A percentile compares a stretch with the other conserved stretches of the same genome.
These are phyloP conservation scores for Peribolospora baueri DNA, from an alignment of 768 basidiomycete genomes.

Conservation along the genomic window DNA sequence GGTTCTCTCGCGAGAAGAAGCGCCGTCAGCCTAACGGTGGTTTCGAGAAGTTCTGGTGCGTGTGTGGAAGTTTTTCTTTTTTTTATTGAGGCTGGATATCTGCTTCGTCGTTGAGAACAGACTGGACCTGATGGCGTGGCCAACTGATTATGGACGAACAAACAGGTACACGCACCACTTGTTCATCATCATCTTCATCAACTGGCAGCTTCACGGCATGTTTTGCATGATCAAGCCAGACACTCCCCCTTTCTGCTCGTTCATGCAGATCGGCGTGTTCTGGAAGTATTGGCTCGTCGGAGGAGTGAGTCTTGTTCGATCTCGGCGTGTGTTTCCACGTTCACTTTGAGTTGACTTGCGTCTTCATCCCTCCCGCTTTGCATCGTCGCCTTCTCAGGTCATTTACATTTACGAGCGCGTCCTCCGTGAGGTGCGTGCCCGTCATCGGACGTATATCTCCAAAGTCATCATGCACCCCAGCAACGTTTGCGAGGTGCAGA, in stretches of 20 bases:
- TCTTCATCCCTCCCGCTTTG: no score
- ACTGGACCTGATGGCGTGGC: neutral
- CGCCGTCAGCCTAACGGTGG: slow-evolving; percentile 26
- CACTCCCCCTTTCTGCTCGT: slow-evolving; percentile 64
- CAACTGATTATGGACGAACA: neutral
- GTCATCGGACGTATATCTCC: slow-evolving; percentile 74
- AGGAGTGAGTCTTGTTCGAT: slow-evolving; percentile 20
- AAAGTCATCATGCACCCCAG: slow-evolving; percentile 78
- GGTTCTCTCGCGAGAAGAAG: slow-evolving; percentile 57
- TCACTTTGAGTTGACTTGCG: no score
- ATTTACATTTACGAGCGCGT: slow-evolving; percentile 74
- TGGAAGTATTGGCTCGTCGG: slow-evolving; percentile 89
- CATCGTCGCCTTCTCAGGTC: slow-evolving; percentile 13
- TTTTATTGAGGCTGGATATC: slow-evolving; percentile 15
- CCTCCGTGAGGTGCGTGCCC: slow-evolving; percentile 69
- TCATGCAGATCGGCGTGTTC: slow-evolving; percentile 67
- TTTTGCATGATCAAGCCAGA: slow-evolving; percentile 72
- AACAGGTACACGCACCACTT: slow-evolving; percentile 46
- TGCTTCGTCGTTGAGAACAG: slow-evolving; percentile 1
- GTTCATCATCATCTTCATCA: slow-evolving; percentile 75
- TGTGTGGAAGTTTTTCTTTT: slow-evolving; percentile 4
- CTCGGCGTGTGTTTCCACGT: no score
- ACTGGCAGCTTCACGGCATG: slow-evolving; percentile 72
- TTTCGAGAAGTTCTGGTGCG: slow-evolving; percentile 61
- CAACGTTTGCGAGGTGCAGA: slow-evolving; percentile 80